A percentile compares a stretch with the other conserved stretches of the same genome.
These are phyloP conservation scores for Salvia miltiorrhiza DNA, from an alignment of 257 asterid species.

Conservation along the genomic window DNA sequence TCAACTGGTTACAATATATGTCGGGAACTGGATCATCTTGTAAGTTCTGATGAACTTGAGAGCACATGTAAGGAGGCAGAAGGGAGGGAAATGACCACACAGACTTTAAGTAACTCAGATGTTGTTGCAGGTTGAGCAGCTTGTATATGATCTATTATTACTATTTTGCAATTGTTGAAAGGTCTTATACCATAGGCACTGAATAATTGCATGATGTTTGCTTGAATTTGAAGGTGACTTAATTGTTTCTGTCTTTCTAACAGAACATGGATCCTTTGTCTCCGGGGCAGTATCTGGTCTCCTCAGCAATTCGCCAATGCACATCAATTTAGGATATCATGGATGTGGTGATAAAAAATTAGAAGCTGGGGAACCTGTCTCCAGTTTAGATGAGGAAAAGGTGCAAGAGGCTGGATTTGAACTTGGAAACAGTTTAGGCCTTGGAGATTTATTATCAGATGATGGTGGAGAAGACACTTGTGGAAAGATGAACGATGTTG, in stretches of 20 bases:
- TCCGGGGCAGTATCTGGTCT: constrained; percentile 18
- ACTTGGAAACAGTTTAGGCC: constrained; percentile 6
- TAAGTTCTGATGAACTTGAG: neutral
- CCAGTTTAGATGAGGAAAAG: neutral
- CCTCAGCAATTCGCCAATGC: constrained; percentile 21
- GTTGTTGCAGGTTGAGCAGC: constrained; percentile 28
- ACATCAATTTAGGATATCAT: constrained; percentile 15
- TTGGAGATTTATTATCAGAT: neutral
- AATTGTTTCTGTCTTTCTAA: constrained; percentile 3
- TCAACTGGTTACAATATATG: neutral
- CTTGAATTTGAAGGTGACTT: neutral
- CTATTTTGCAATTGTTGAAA: neutral
- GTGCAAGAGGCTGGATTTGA: constrained; percentile 13
- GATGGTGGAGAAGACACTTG: constrained; percentile 1
- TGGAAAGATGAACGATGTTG: constrained; percentile 16
- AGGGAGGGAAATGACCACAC: constrained; percentile 5
- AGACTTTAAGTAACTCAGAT: constrained; percentile 10
- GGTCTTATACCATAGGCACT: neutral
- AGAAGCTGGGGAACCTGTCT: neutral
- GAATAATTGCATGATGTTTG: neutral
- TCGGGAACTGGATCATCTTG: constrained; percentile 1
- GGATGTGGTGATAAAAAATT: constrained; percentile 13
- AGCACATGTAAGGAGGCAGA: constrained; percentile 15
- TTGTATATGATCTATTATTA: neutral
- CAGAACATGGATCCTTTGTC: constrained; percentile 25